These are phyloP conservation scores for Boechera retrofracta DNA, from an alignment of 345 rosid species.

Conservation along the genomic window DNA sequence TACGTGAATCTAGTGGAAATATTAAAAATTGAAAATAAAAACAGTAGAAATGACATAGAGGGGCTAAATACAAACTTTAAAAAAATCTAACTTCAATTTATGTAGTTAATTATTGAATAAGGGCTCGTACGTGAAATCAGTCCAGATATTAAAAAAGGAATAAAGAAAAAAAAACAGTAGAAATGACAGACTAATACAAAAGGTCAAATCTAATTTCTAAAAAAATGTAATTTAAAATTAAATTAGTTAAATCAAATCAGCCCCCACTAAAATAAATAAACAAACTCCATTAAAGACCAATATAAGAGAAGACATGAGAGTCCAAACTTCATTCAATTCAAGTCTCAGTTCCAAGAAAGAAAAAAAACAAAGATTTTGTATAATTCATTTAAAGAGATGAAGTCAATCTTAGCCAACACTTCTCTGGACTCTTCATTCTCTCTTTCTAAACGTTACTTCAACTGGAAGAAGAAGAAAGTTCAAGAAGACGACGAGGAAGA, in stretches of 20 bases:
- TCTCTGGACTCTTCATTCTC: conserved; percentile 86
- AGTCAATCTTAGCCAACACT: conserved; percentile 66
- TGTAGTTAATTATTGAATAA: not conserved
- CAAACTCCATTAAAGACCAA: conserved; percentile 30
- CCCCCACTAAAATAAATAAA: conserved; percentile 26
- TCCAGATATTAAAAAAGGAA: not conserved
- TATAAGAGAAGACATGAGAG: conserved; percentile 38
- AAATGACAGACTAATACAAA: not conserved
- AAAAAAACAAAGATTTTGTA: not conserved
- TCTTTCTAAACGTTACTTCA: conserved; percentile 85
- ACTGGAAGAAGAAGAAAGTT: conserved; percentile 73
- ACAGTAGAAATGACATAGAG: not conserved
- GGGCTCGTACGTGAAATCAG: not conserved
- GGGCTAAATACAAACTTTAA: too few relatives aligned
- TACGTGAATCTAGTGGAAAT: not conserved
- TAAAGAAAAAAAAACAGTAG: not conserved
- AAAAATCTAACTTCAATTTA: too few relatives aligned
- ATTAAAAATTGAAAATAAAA: not conserved
- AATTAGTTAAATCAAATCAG: conserved; percentile 15
- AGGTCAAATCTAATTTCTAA: conserved; percentile 3
- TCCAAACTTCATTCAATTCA: conserved; percentile 33
- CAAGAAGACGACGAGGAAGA: conserved; percentile 63
- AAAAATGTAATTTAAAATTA: not conserved
- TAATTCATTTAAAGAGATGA: conserved; percentile 54
- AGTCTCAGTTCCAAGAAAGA: conserved; percentile 4